These are phyloP conservation scores for Suillus discolor DNA, from an alignment of 768 basidiomycete species.

Conservation along the genomic window DNA sequence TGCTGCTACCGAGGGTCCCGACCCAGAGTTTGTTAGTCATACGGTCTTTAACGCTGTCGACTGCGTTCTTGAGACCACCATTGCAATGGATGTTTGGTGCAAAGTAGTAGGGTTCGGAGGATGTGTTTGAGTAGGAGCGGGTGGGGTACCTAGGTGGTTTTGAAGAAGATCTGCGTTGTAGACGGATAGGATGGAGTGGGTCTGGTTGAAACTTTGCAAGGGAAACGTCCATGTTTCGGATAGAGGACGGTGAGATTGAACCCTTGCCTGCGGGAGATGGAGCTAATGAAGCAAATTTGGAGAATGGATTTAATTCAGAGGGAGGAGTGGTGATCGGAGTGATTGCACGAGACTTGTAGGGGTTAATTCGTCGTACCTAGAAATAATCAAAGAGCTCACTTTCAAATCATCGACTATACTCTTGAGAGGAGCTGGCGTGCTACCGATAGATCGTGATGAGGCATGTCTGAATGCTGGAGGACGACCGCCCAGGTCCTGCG, in stretches of 20 bases:
- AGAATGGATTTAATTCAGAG: slow-evolving; percentile 59
- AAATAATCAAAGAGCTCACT: slow-evolving; percentile 33
- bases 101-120: slow-evolving; percentile 43
- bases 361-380: neutral
- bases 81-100: slow-evolving; percentile 76
- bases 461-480: slow-evolving; percentile 22
- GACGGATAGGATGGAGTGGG: slow-evolving; percentile 39
- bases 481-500: slow-evolving; percentile 15
- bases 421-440: slow-evolving; percentile 42
- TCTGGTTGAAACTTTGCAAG: slow-evolving; percentile 53
- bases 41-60: slow-evolving; percentile 62
- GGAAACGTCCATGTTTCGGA: slow-evolving; percentile 24
- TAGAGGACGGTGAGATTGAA: slow-evolving; percentile 14
- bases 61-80: slow-evolving; percentile 82
- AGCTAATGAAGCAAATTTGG: slow-evolving; percentile 38
- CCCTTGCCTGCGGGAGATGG: slow-evolving; percentile 34
- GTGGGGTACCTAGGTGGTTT: slow-evolving; percentile 23
- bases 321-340: slow-evolving; percentile 45
- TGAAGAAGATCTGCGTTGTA: slow-evolving; percentile 58
- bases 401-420: slow-evolving; percentile 85
- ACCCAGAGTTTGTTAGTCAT: slow-evolving; percentile 61
- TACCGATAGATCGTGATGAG: slow-evolving; percentile 22
- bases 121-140: slow-evolving; percentile 34
- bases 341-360: slow-evolving; percentile 39
- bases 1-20: slow-evolving; percentile 73